Evolutionary conservation across 208 protist species (phyloP).

Genomic region (Acanthamoeba culbertsoni): DNA sequence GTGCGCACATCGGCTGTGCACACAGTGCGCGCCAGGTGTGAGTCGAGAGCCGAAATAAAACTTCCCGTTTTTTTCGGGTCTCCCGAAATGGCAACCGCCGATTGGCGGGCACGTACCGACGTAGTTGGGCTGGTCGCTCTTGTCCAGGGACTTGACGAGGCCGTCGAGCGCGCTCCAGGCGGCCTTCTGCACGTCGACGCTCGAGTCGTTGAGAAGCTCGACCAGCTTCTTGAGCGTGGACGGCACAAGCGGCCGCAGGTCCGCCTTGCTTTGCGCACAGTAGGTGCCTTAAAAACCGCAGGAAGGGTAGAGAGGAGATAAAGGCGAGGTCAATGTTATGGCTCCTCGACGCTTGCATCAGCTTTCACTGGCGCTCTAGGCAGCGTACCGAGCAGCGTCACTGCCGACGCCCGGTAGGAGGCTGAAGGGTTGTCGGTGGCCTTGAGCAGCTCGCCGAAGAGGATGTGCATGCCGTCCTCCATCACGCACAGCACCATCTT

Average conservation of each 20-base stretch:
- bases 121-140: slow-evolving; percentile 65
- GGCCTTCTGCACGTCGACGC: slow-evolving; percentile 62
- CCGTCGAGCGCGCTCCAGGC: slow-evolving; percentile 64
- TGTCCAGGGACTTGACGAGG: slow-evolving; percentile 59
- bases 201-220: slow-evolving; percentile 69
- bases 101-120: not conserved
- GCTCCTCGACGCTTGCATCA: no score
- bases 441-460: slow-evolving; percentile 60
- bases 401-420: not conserved
- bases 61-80: not conserved
- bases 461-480: slow-evolving; percentile 60
- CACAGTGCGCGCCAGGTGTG: not conserved
- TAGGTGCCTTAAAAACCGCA: slow-evolving; percentile 53
- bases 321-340: slow-evolving; percentile 30
- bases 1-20: not conserved
- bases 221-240: slow-evolving; percentile 64
- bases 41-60: no score
- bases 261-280: slow-evolving; percentile 21
- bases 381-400: not conserved
- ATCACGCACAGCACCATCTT: slow-evolving; percentile 55
- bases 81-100: not conserved
- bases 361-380: not conserved
- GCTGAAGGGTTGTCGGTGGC: not conserved
- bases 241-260: slow-evolving; percentile 37
- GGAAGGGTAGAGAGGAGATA: not conserved